Conservation (phyloP, 805 yeast species). For the Saccharomycopsis fermentans region DNA sequence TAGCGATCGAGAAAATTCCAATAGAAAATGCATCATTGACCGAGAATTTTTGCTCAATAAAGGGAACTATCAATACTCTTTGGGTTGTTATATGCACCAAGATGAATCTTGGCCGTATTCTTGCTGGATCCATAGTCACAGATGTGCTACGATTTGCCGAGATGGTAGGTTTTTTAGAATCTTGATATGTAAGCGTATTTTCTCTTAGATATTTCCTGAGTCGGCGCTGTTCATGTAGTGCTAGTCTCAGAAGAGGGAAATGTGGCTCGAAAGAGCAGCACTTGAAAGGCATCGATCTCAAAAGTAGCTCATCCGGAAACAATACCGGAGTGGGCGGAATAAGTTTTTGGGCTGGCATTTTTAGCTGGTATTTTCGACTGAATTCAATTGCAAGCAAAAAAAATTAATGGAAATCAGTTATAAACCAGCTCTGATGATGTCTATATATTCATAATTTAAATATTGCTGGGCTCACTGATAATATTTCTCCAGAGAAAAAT, state of each 20-base stretch:
- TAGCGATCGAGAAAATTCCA: neutral
- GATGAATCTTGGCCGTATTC: neutral
- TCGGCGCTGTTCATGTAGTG: neutral
- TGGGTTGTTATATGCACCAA: neutral
- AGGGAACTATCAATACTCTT: neutral
- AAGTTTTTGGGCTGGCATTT: neutral
- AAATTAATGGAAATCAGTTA: neutral
- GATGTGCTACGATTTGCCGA: neutral
- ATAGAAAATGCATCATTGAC: neutral
- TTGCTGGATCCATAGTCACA: neutral
- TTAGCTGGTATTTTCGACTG: neutral
- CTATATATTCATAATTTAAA: too few species aligned
- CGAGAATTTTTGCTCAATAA: neutral
- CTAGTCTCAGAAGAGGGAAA: conserved; percentile 1
- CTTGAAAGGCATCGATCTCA: conserved; percentile 17
- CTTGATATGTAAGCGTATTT: neutral
- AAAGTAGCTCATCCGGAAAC: conserved; percentile 16
- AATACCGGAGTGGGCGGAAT: conserved; percentile 17
- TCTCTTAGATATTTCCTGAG: neutral
- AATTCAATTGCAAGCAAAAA: neutral
- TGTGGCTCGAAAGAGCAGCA: conserved; percentile 3
- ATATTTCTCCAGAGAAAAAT: too few species aligned
- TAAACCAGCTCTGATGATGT: too few species aligned
- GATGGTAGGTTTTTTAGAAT: neutral
- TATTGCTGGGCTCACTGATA: too few species aligned